Evolutionary conservation across 129 eudicot genomes (phyloP), one percentile per base, ranked within the genome.

Genomic region (Tagetes patula): DNA sequence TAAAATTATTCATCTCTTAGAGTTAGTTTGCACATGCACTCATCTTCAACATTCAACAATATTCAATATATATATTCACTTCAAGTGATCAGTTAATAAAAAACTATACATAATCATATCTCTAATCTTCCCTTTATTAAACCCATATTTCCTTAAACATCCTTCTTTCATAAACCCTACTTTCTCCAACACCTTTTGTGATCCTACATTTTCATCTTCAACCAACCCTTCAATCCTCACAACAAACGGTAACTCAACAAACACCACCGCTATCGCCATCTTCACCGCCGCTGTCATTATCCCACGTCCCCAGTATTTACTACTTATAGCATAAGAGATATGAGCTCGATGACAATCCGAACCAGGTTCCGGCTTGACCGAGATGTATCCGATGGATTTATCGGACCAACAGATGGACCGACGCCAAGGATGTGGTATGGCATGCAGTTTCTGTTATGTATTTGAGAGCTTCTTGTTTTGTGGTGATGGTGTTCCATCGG

Each of bases 151-250:
- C 31, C 58, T 52, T 31, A 90, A 60, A 12, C 83, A 72, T 12
- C 96, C 96, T 80, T 90, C 94, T 67, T 52, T 52, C 27, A 4
- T 52, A 73, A 85, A 85, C 45, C 95, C 94, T 50, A 77, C 87
- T 61, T 87, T 89, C 62, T 81, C 93, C 48, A 89, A 63, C 58
- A 82, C 90, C 85, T 84, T 89, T 32, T 82, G 87, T 53, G 92
- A 89, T 75, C 84, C 90, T 52, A 14, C 53, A 41, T 89, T 89
- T 60, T 81, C 82, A 38, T 75, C 77, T 56, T 89, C 90, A 67
- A 87, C 90, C 80, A 89, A 7, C 13, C 86, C 93, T 73, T 87
- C 96, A 20, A 86, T 33, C 82, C 96, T 89, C 67, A 82, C 83
- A 71, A 83, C 36, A 70, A 40, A 69, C 0, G 92, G 83, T 1